Base-by-base conservation (phyloP, 495 filamentous ascomycete species). In the Penicillium pulvis region DNA sequence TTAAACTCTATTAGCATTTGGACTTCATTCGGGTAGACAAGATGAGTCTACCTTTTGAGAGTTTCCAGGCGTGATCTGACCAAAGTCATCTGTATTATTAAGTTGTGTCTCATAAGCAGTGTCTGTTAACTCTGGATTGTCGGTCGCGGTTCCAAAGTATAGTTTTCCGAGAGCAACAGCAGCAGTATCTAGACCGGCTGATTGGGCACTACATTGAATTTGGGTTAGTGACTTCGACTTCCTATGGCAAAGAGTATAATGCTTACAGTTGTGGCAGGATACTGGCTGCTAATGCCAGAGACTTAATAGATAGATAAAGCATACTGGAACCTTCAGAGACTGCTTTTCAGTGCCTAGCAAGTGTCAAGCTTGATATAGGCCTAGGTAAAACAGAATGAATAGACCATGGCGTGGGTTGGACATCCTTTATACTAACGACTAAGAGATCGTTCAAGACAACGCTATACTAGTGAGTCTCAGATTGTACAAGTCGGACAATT, bases 81-180 rank as follows among this genome's bases (percentile, higher is more conserved):
- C 84, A 56, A 86, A 85, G 62, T 87, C 83, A 20, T 68, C 67
- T 35, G 71, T 79, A 66, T 85, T 76, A 60, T 64, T 75, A 36
- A 80, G 63, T 24, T 71, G 65, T 7, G 66, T 59, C 14, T 75
- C 54, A 59, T 88, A 89, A 14, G 67, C 42, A 10, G 73, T 55
- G 67, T 88, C 82, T 19, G 64, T 78, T 53, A 82, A 66, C 62
- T 80, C 79, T 8, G 65, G 60, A 56, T 87, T 85, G 52, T 85
- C 75, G 20, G 83, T 84, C 0, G 81, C 82, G 10, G 81, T 80
- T 44, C 85, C 85, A 55, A 88, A 87, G 70, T 86, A 88, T 16
- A 71, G 36, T 52, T 80, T 74, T 55, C 83, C 79, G 30, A 77
- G 77, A 3, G 75, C 73, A 26, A 80, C 73, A 43, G 81, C 81